A percentile compares a stretch with the other conserved stretches of the same genome.
Conservation (phyloP, 2,329 filamentous ascomycete genomes). For the Aspergillus niger region DNA sequence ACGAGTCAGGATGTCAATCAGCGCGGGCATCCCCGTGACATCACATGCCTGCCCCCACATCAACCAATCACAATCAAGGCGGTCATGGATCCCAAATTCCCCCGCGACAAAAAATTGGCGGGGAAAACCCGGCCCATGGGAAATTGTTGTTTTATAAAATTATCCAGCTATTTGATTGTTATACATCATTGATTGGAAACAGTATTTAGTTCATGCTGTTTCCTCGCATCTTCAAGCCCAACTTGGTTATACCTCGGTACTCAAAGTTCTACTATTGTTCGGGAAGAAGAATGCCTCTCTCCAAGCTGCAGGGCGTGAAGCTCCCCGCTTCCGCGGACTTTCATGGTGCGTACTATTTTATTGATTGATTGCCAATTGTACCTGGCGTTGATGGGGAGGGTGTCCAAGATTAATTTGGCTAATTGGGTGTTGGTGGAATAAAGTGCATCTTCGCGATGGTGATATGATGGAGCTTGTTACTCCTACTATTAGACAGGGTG, state of each 20-base stretch:
- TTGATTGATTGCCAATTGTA: neutral
- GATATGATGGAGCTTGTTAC: conserved; percentile 61
- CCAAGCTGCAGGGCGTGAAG: conserved; percentile 43
- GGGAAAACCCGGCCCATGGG: conserved; percentile 22
- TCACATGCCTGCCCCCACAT: conserved; percentile 7
- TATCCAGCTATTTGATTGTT: conserved; percentile 1
- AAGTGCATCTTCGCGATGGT: conserved; percentile 69
- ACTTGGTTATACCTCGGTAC: neutral
- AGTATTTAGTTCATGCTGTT: conserved; percentile 3
- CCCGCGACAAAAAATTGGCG: conserved; percentile 28
- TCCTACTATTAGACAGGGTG: conserved; percentile 60
- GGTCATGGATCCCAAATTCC: conserved; percentile 15
- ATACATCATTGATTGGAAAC: neutral
- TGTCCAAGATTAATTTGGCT: neutral
- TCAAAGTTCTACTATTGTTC: conserved; percentile 2
- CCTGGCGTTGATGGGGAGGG: conserved; percentile 11
- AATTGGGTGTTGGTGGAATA: conserved; percentile 11
- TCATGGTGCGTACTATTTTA: conserved; percentile 47
- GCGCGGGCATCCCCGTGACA: conserved; percentile 13
- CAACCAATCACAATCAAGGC: conserved; percentile 18
- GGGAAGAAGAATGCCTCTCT: conserved; percentile 33
- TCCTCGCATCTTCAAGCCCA: neutral
- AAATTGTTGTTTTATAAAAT: neutral
- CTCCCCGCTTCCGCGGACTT: conserved; percentile 68
- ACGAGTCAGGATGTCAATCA: neutral